Base-by-base conservation (phyloP, 2,329 filamentous ascomycete species). In the Epichloe sibirici region DNA sequence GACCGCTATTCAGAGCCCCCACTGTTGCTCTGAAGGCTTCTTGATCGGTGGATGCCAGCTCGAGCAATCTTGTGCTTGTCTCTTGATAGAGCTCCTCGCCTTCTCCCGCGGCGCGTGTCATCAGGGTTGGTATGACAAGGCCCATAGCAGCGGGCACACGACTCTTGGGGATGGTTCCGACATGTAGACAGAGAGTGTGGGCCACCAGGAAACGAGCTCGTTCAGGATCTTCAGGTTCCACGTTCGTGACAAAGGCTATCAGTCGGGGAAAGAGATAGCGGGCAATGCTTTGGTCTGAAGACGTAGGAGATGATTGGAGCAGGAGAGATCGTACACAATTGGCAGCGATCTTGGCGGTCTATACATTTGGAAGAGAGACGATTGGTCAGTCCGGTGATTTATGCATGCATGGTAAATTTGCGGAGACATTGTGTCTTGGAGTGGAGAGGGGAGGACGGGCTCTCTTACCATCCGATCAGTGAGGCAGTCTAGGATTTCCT, bases 301-400 rank as follows among this genome's bases (percentile, higher is more conserved):
- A 58, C 55, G 83, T 78, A 57, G 81, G 72, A 49, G 79, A 72
- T 51, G 78, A 70, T 60, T 85, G 74, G 3, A 95, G 72, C 34
- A 97, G 75, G 7, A 97, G 77, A 7, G 90, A 93, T 53, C 90
- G 83, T 58, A 91, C 81, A 68, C 93, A 98, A 63, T 89, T 90
- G 56, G 89, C 86, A 1, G 93, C 90, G 52, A 96, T 90, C 63
- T 88, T 95, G 51, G 88, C 86, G 2, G 88, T 91, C 81, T 85
- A 25, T 39, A 39, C 17, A 4, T 7, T 38, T 17, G 5, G 15
- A 4, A 5, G 34, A 28, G 17, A 28, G 17, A 3, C 15, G 5
- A 13, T 31, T 15, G 6, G 34, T 45, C 25, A 45, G 43, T n/a
- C 8, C 8, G 12, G 9, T 21, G 17, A 23, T 43, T 43, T 45